These are phyloP conservation scores for Aspergillus asperescens DNA, from an alignment of 495 filamentous ascomycete species.

Conservation along the genomic window DNA sequence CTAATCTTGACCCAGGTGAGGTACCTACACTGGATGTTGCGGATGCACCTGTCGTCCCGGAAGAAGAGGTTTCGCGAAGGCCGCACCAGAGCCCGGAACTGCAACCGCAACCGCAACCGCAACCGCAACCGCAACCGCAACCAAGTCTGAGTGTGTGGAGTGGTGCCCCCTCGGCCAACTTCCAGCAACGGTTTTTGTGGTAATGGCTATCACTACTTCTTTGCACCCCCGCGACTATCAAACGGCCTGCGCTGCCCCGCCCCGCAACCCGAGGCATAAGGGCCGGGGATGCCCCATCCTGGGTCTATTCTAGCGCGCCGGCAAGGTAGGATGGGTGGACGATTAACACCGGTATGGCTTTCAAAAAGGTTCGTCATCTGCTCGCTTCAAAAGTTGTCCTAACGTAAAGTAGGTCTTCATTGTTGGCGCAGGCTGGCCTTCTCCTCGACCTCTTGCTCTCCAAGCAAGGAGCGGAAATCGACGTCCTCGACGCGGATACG, in stretches of 20 bases:
- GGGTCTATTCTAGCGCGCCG: constrained; percentile 2
- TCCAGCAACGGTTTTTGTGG: constrained; percentile 39
- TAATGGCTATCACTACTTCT: constrained; percentile 4
- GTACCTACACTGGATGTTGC: neutral
- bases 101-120: neutral
- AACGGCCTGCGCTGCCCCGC: neutral
- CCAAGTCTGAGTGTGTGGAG: constrained; percentile 25
- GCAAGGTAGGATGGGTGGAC: neutral
- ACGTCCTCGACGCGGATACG: constrained; percentile 46
- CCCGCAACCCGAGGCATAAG: neutral
- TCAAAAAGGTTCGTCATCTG: constrained; percentile 21
- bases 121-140: neutral
- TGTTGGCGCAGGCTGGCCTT: constrained; percentile 54
- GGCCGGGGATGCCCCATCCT: neutral
- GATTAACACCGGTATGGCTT: constrained; percentile 7
- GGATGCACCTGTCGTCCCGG: neutral
- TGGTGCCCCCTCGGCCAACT: constrained; percentile 32
- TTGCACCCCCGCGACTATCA: no score
- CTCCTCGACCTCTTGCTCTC: constrained; percentile 51
- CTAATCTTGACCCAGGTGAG: neutral
- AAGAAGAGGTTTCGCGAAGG: neutral
- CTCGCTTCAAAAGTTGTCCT: neutral
- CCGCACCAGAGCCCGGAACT: neutral
- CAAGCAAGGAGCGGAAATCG: constrained; percentile 47
- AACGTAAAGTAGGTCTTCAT: constrained; percentile 37